These are phyloP conservation scores for Arthrinium phaeospermum DNA, from an alignment of 2,329 filamentous ascomycete genomes.

Conservation along the genomic window DNA sequence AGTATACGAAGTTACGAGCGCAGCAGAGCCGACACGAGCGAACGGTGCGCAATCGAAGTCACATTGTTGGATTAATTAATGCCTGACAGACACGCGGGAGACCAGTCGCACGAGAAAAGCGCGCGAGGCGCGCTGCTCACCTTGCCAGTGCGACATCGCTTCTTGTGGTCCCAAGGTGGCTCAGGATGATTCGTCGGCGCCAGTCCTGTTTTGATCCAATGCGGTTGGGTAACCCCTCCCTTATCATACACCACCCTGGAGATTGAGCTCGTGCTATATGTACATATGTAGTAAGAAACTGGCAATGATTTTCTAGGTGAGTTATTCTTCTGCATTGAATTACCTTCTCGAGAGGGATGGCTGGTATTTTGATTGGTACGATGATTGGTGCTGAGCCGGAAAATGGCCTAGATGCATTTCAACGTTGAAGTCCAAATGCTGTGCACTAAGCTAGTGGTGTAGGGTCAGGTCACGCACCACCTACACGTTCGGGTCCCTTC, in stretches of 20 bases:
- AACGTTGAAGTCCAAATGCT: not conserved
- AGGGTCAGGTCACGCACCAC: not conserved
- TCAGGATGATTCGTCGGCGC: not conserved
- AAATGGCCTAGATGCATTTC: not conserved
- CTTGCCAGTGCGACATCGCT: constrained; percentile 2
- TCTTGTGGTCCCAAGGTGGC: not conserved
- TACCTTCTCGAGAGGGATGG: not conserved
- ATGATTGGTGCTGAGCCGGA: not conserved
- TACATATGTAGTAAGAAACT: not conserved
- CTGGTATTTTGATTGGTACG: not conserved
- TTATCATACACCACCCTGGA: not conserved
- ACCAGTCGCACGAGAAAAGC: not conserved
- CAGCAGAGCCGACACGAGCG: too few species aligned
- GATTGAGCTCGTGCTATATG: too few species aligned
- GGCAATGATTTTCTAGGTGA: not conserved
- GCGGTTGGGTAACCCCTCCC: not conserved
- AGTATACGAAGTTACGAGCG: not conserved
- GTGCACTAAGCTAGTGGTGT: not conserved
- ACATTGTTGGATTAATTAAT: not conserved
- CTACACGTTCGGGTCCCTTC: not conserved
- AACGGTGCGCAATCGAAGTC: not conserved
- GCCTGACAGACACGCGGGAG: not conserved
- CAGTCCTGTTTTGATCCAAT: not conserved
- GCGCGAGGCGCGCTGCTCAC: not conserved
- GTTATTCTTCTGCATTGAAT: not conserved